Base-by-base conservation (phyloP, 2,329 filamentous ascomycete genomes). In the Elsinoe ampelina region DNA sequence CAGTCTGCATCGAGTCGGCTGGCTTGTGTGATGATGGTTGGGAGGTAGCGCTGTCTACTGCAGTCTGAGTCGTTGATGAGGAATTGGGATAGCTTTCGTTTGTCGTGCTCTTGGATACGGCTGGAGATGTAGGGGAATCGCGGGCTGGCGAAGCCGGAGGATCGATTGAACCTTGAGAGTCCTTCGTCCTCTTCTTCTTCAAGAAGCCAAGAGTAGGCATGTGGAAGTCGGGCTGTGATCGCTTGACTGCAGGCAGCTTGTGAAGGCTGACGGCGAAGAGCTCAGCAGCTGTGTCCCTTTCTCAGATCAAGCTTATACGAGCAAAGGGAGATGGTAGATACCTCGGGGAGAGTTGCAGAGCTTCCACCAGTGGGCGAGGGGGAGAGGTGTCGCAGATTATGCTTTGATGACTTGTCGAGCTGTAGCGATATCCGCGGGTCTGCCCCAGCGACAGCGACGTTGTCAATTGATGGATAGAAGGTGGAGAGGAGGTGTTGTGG, bases 101-200 rank as follows among this genome's bases (percentile, higher is more conserved):
- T 30, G 35, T 51, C 2, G 47, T 19, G 19, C 60, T 57, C 58
- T 62, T 60, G 43, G 60, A 56, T 8, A 61, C 47, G 63, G 79
- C 78, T 67, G 83, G 78, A 68, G 84, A 82, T 65, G 80, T 80
- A 71, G 88, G 84, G 70, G 82, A 79, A 70, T 84, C 82, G 70
- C 79, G 39, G 36, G 54, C 54, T 19, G 54, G 54, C 13, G 54
- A 56, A 22, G 54, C 34, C 36, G 54, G 54, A 56, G 54, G 72
- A 71, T 84, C 80, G 65, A 72, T 71, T 70, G 72, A 73, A 62
- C 77, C 75, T 65, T 75, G 72, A 66, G 84, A 87, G 78, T 96
- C 90, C 83, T 90, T 95, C 76, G 90, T 95, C 82, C 90, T 86
- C 82, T 95, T 95, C 83, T 95, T 97, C 82, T 96, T 96, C 71